phyloP scores from a whole-genome alignment of 805 yeast genomes.

The Novakomyces olei region DNA sequence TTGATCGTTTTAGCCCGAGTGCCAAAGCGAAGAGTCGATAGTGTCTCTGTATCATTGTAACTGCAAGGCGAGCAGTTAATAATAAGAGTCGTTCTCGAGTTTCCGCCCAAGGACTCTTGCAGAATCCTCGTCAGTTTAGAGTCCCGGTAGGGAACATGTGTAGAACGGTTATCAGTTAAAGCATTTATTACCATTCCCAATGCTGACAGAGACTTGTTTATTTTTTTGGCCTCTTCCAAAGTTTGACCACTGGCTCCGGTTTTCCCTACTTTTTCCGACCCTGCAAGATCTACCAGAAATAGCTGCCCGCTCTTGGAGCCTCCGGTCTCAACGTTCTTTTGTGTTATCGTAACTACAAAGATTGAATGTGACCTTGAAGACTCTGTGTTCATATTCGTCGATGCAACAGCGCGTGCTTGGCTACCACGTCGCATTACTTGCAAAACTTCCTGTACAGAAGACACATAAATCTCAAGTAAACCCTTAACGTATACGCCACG shows the following conservation, averaged over 20 bases:
- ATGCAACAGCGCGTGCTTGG: conserved; percentile 29
- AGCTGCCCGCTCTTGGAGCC: conserved; percentile 39
- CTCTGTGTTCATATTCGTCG: conserved; percentile 47
- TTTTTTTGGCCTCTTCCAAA: conserved; percentile 64
- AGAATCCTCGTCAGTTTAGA: conserved; percentile 57
- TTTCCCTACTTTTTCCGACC: conserved; percentile 58
- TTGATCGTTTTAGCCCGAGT: conserved; percentile 44
- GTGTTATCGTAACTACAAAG: conserved; percentile 44
- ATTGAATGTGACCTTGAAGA: conserved; percentile 68
- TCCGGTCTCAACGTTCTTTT: conserved; percentile 32
- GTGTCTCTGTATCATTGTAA: conserved; percentile 36
- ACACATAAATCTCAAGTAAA: conserved; percentile 38
- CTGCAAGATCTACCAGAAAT: conserved; percentile 66
- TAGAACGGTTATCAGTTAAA: conserved; percentile 43
- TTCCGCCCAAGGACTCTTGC: conserved; percentile 66
- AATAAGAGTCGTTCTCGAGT: conserved; percentile 51
- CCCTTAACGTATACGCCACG: conserved; percentile 53
- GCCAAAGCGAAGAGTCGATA: conserved; percentile 56
- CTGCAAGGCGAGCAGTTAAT: conserved; percentile 49
- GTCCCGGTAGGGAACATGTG: conserved; percentile 54
- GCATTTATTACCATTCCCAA: conserved; percentile 65
- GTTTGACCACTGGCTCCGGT: conserved; percentile 59
- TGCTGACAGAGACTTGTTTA: conserved; percentile 55
- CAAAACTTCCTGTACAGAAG: conserved; percentile 35
- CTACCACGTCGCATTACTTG: conserved; percentile 38